These are phyloP conservation scores for Yamadazyma takamatsuzukensis DNA, from an alignment of 805 yeast genomes.

Conservation along the genomic window DNA sequence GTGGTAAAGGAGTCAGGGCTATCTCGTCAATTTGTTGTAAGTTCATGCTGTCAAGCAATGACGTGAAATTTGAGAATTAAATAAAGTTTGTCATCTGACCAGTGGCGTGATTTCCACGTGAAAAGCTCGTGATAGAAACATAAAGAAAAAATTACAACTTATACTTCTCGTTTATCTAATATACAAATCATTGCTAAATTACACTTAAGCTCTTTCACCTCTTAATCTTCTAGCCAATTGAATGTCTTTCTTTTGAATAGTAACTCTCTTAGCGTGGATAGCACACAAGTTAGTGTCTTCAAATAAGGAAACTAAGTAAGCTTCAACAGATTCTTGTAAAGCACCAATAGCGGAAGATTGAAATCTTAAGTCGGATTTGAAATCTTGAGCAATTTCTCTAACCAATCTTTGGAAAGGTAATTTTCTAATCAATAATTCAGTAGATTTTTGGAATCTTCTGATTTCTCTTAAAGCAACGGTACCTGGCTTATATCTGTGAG, in stretches of 20 bases:
- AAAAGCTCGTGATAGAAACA: not conserved
- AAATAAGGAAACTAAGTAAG: slow-evolving; percentile 44
- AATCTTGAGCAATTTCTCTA: slow-evolving; percentile 46
- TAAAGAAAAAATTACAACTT: not conserved
- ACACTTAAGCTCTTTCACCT: slow-evolving; percentile 42
- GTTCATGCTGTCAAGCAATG: not conserved
- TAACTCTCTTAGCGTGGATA: slow-evolving; percentile 47
- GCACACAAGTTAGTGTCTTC: slow-evolving; percentile 49
- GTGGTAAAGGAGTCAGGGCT: slow-evolving; percentile 19
- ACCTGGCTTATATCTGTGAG: slow-evolving; percentile 50
- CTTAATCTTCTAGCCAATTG: slow-evolving; percentile 48
- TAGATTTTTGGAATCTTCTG: slow-evolving; percentile 46
- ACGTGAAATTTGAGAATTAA: not conserved
- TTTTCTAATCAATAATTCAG: slow-evolving; percentile 45
- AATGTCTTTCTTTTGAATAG: slow-evolving; percentile 47
- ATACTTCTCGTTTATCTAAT: slow-evolving; percentile 5
- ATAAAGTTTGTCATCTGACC: slow-evolving; percentile 1
- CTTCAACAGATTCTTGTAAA: slow-evolving; percentile 46
- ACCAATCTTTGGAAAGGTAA: slow-evolving; percentile 48
- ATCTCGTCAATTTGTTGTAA: slow-evolving; percentile 5
- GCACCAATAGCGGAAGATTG: slow-evolving; percentile 47
- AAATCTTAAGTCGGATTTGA: slow-evolving; percentile 46
- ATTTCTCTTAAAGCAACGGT: slow-evolving; percentile 48
- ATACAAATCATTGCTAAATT: slow-evolving; percentile 5
- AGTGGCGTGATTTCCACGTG: slow-evolving; percentile 1